These are phyloP conservation scores for Suillus placidus DNA, from an alignment of 768 basidiomycete genomes.

Conservation along the genomic window DNA sequence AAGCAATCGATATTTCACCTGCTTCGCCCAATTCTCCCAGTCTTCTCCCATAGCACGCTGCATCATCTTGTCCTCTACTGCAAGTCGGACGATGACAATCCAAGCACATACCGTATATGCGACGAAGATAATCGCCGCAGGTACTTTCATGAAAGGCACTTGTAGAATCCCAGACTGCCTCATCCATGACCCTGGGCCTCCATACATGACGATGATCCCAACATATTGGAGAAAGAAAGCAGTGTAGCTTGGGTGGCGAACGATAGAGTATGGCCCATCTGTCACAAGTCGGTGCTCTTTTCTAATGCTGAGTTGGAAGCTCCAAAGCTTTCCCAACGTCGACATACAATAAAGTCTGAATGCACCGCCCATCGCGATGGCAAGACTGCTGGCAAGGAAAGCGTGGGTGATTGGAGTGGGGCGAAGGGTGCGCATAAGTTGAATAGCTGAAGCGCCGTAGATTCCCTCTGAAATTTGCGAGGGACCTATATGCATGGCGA, in stretches of 20 bases:
- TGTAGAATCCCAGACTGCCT: constrained; percentile 12
- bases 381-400: constrained; percentile 18
- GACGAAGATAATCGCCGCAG: not conserved
- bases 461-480: not conserved
- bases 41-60: constrained; percentile 32
- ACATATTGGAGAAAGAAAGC: constrained; percentile 15
- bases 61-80: constrained; percentile 34
- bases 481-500: not conserved
- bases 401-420: constrained; percentile 11
- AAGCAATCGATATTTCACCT: constrained; percentile 34
- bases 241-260: constrained; percentile 35
- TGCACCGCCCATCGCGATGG: constrained; percentile 21
- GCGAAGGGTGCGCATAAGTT: not conserved
- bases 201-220: constrained; percentile 6
- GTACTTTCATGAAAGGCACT: not conserved
- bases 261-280: constrained; percentile 29
- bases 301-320: constrained; percentile 29
- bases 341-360: constrained; percentile 29
- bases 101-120: not conserved
- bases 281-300: constrained; percentile 30
- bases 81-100: not conserved
- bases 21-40: constrained; percentile 36
- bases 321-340: constrained; percentile 29
- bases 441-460: not conserved
- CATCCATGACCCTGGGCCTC: constrained; percentile 19